phyloP scores from a whole-genome alignment of 2,329 filamentous ascomycete species.

The Pyricularia grisea region DNA sequence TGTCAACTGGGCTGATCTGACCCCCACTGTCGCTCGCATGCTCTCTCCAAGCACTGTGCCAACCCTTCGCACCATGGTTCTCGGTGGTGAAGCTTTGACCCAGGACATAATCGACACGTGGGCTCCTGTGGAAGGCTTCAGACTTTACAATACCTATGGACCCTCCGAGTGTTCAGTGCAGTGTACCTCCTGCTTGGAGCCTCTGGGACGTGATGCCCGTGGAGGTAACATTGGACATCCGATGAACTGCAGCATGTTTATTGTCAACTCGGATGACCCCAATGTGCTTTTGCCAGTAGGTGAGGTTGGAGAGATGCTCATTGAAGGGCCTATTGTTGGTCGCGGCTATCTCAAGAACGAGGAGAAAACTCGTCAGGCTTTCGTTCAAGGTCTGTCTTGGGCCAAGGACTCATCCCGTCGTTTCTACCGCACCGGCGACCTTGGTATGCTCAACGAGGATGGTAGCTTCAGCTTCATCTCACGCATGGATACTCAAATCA shows the following conservation, averaged over 20 bases:
- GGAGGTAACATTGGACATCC: not conserved
- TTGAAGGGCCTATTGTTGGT: conserved; percentile 34
- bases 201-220: not conserved
- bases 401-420: not conserved
- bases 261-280: not conserved
- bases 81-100: conserved; percentile 21
- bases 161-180: conserved; percentile 42
- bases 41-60: conserved; percentile 8
- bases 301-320: conserved; percentile 25
- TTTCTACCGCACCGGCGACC: conserved; percentile 18
- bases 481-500: conserved; percentile 18
- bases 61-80: conserved; percentile 10
- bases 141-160: conserved; percentile 31
- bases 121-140: conserved; percentile 26
- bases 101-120: conserved; percentile 12
- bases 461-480: conserved; percentile 14
- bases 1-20: conserved; percentile 10
- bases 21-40: conserved; percentile 10
- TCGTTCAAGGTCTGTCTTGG: conserved; percentile 14
- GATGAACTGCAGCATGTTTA: not conserved
- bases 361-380: conserved; percentile 9
- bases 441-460: conserved; percentile 10
- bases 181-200: not conserved
- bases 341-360: conserved; percentile 29
- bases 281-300: not conserved